These are phyloP conservation scores for Leccinum obscurum DNA, from an alignment of 768 basidiomycete species.

Conservation along the genomic window DNA sequence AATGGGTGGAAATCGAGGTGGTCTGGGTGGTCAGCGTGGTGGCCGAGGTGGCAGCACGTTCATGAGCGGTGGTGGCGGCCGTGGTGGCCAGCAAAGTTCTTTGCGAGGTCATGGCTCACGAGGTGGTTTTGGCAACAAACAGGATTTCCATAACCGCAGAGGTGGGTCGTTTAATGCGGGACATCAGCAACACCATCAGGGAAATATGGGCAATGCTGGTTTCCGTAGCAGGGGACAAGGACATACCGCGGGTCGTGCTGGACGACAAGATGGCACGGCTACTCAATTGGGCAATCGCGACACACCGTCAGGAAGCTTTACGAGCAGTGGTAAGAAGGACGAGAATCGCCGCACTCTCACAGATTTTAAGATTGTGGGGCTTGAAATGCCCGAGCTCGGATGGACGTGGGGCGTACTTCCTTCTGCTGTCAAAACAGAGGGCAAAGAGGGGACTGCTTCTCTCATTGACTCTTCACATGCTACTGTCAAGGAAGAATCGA, in stretches of 20 bases:
- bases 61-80: conserved; percentile 38
- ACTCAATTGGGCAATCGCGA: conserved; percentile 50
- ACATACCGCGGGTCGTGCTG: conserved; percentile 42
- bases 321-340: conserved; percentile 72
- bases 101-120: conserved; percentile 65
- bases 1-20: conserved; percentile 45
- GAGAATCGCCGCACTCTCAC: conserved; percentile 91
- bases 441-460: conserved; percentile 36
- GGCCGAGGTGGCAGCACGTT: conserved; percentile 40
- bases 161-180: conserved; percentile 61
- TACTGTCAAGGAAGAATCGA: conserved; percentile 34
- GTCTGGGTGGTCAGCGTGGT: conserved; percentile 43
- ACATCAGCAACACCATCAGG: conserved; percentile 37
- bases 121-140: conserved; percentile 61
- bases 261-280: conserved; percentile 38
- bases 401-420: conserved; percentile 86
- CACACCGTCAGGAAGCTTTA: conserved; percentile 44
- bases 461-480: conserved; percentile 34
- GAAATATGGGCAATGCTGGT: conserved; percentile 39
- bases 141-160: conserved; percentile 66
- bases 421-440: conserved; percentile 35
- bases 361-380: conserved; percentile 95
- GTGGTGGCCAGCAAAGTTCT: conserved; percentile 48
- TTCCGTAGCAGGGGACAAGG: conserved; percentile 67
- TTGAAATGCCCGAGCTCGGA: conserved; percentile 76